Evolutionary conservation across 2,329 filamentous ascomycete species (phyloP), one percentile per base, ranked within the genome.

Genomic region (Setomelanomma holmii): DNA sequence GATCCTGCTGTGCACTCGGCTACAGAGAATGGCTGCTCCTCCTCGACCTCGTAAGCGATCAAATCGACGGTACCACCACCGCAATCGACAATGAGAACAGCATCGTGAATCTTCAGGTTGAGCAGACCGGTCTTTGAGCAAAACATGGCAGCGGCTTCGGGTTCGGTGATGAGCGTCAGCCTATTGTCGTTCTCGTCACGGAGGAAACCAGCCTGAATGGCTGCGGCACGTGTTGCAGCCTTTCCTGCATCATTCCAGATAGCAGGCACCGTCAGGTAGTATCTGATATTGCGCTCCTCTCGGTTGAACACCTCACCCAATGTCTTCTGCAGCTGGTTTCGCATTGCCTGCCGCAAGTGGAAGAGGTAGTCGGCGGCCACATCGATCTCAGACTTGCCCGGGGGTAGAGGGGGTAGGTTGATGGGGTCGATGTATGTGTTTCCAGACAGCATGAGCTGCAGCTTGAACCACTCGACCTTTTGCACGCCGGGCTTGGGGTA

Each of bases 201-300:
- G 49, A 98, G 83, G 82, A 97, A 98, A 40, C 95, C 95, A 55
- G 95, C 95, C 78, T 98, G 93, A 63, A 98, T 96, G 61, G 95
- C 95, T 20, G 95, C 95, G 14, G 93, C 91, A 79, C 95, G 87
- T 12, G 95, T 98, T 34, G 95, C 95, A 51, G 95, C 95, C 80
- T 99, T 99, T 66, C 93, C 95, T 40, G 95, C 93, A 79, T 98
- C 95, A 75, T 98, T 98, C 95, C 95, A 98, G 66, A 99, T 98
- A 64, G 95, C 95, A 17, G 95, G 95, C n/a, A 99, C 95, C 2
- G 95, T 99, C 66, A 99, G 82, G 76, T 97, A 98, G 78, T 98
- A 98, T 66, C 91, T 86, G 67, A 98, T 99, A 76, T 98, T 98
- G 69, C 93, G 89, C 81, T 98, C 95, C 80, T 98, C 95, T 76